These are phyloP conservation scores for Globisporangium alternatum DNA, from an alignment of 352 stramenopile genomes.

Conservation along the genomic window DNA sequence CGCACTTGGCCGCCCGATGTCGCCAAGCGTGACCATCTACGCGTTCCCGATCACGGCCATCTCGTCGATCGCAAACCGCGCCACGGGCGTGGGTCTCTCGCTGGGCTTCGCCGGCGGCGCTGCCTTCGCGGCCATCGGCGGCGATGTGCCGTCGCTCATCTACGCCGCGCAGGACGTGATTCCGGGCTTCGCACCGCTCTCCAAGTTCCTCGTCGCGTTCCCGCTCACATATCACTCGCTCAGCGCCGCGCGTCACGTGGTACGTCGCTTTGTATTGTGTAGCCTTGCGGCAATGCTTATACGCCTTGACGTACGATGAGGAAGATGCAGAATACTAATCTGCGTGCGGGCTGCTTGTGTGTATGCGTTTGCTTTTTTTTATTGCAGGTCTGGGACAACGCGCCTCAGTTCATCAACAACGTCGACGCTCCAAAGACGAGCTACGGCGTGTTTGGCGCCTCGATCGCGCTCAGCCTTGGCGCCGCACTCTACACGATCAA, in stretches of 20 bases:
- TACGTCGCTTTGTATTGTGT: constrained; percentile 17
- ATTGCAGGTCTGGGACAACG: constrained; percentile 83
- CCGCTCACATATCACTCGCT: constrained; percentile 94
- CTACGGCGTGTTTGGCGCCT: constrained; percentile 48
- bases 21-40: constrained; percentile 97
- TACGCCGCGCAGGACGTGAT: constrained; percentile 69
- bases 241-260: constrained; percentile 83
- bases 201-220: constrained; percentile 94
- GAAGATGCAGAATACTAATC: background rate
- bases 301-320: background rate
- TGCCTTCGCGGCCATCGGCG: constrained; percentile 69
- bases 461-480: constrained; percentile 43
- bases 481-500: constrained; percentile 56
- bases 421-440: constrained; percentile 39
- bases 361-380: background rate
- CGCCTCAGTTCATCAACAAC: constrained; percentile 87
- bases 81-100: constrained; percentile 73
- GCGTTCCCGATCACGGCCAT: constrained; percentile 91
- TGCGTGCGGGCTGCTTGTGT: constrained; percentile 7
- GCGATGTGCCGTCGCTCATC: constrained; percentile 77
- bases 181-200: constrained; percentile 64
- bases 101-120: constrained; percentile 76
- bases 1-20: constrained; percentile 88
- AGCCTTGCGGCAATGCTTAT: background rate
- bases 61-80: constrained; percentile 40